Conservation (phyloP, 1,284 basidiomycete species). For the Ustilago hordei region DNA sequence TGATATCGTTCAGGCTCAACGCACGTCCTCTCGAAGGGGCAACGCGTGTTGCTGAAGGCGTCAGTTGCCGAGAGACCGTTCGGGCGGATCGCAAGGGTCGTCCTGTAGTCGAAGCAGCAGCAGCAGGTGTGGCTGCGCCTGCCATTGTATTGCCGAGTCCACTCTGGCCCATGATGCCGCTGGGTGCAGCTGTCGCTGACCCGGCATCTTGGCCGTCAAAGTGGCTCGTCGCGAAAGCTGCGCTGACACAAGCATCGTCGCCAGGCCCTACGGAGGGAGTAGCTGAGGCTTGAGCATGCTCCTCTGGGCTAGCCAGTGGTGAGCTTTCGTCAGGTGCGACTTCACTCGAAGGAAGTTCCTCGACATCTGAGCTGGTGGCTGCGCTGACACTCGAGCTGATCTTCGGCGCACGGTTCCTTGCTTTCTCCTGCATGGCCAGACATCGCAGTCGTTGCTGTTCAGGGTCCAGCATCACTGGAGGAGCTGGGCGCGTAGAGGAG, state of each 20-base stretch:
- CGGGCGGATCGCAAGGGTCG: constrained; percentile 36
- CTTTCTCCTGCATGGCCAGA: constrained; percentile 50
- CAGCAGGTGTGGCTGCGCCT: neutral
- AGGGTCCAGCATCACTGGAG: constrained; percentile 28
- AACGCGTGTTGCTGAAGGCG: constrained; percentile 35
- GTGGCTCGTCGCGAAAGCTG: constrained; percentile 7
- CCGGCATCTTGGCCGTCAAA: constrained; percentile 13
- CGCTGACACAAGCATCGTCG: constrained; percentile 2
- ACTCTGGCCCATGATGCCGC: neutral
- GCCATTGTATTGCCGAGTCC: neutral
- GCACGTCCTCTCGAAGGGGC: constrained; percentile 40
- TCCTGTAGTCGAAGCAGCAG: constrained; percentile 20
- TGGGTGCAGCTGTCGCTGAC: neutral
- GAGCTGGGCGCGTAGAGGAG: constrained; percentile 25
- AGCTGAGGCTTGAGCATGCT: constrained; percentile 8
- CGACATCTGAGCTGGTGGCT: constrained; percentile 25
- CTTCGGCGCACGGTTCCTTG: constrained; percentile 30
- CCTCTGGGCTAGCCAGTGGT: neutral
- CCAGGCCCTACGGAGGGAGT: neutral
- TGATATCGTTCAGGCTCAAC: constrained; percentile 48
- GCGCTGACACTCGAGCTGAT: constrained; percentile 13
- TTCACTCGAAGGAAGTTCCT: constrained; percentile 24
- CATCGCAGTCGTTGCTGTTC: constrained; percentile 48
- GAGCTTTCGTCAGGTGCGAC: neutral
- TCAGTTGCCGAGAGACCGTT: constrained; percentile 24